Evolutionary conservation across 345 rosid genomes (phyloP), one percentile per base, ranked within the genome.

Genomic region (Stellera chamaejasme): DNA sequence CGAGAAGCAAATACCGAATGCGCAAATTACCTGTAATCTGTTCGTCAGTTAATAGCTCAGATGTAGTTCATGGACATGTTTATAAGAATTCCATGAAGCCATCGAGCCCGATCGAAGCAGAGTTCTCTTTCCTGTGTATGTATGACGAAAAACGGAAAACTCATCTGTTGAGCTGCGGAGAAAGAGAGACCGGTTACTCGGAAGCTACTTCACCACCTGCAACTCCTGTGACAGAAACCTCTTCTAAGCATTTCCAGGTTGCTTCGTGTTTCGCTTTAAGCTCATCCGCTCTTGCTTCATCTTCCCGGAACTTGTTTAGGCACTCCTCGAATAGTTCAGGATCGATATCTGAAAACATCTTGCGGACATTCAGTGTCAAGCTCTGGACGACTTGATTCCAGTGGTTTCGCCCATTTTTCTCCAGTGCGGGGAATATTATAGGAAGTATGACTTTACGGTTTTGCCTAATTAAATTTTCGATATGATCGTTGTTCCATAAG

Each of bases 331-430:
- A 84, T 50, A 81, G 66, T 63, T 81, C 91, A 14, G 85, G 81
- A 66, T 84, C 91, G 42, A 71, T 77, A 72, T 84, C 91, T 15
- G 66, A 63, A 67, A 81, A 84, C 46, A 84, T 73, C 77, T 84
- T 79, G 45, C 81, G 70, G 46, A 84, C 81, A 58, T 84, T 84
- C 58, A 81, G 64, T 32, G 84, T 83, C 78, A 83, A 71, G 70
- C 82, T 75, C 52, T 76, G 90, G 60, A 83, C 87, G 19, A 86
- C 79, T 63, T 81, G 91, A 62, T 81, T 84, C 91, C 91, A 84
- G 64, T 84, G 91, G 28, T 72, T 75, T 46, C 72, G 75, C 5
- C 81, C 75, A 54, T 84, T 84, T 69, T 74, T 77, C 79, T 84
- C 84, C 42, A 84, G 56, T 11, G 81, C 77, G 27, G 81, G 83